These are phyloP conservation scores for Sugiyamaella pinicola DNA, from an alignment of 1,139 yeast species.

Conservation along the genomic window DNA sequence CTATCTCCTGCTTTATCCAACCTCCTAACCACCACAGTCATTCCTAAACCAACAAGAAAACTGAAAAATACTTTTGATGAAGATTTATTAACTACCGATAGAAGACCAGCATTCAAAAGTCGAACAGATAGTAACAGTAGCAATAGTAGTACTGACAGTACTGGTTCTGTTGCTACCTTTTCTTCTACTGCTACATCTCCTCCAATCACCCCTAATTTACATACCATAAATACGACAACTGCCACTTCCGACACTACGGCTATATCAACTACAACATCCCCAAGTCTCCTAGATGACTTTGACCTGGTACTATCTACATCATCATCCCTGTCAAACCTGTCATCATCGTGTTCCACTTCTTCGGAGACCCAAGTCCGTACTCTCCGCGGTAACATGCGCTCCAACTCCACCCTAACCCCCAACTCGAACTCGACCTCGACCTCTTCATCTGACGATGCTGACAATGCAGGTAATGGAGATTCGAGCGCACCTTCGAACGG, in stretches of 20 bases:
- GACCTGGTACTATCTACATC: not conserved
- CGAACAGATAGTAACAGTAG: constrained; percentile 16
- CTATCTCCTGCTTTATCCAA: constrained; percentile 33
- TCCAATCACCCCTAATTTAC: not conserved
- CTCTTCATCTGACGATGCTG: not conserved
- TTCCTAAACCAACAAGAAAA: constrained; percentile 26
- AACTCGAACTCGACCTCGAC: not conserved
- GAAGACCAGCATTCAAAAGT: constrained; percentile 5
- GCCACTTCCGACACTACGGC: not conserved
- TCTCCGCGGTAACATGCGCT: constrained; percentile 3
- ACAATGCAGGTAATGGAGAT: not conserved
- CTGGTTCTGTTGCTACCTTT: not conserved
- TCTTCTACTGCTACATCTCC: not conserved
- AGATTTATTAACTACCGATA: no score
- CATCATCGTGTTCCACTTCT: not conserved
- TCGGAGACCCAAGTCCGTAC: constrained; percentile 4
- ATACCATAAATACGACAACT: not conserved
- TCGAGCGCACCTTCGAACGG: not conserved
- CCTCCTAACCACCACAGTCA: constrained; percentile 32
- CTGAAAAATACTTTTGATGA: no score
- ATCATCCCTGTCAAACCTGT: no score
- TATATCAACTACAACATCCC: not conserved
- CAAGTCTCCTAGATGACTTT: not conserved
- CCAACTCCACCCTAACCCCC: constrained; percentile 11
- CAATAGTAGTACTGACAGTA: constrained; percentile 14